Evolutionary conservation across 163 green algal genomes (phyloP), one percentile per base, ranked within the genome.

Genomic region (Scenedesmus sp.): DNA sequence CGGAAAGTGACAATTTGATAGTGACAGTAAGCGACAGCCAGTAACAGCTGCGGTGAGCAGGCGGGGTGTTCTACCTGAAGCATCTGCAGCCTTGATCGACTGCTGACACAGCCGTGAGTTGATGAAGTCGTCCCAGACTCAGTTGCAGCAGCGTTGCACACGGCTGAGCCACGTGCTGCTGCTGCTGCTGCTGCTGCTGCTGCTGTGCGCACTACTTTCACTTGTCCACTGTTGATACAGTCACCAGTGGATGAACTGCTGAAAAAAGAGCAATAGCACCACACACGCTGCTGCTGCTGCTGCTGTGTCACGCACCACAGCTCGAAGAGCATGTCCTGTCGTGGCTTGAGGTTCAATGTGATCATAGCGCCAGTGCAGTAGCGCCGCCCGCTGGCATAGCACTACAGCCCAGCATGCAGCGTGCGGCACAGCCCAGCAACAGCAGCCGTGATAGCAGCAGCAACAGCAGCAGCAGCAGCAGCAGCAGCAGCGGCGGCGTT

Each of bases 321-420:
- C 88, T 89, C 81, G 9, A 8, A 55, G 54, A 92, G 85, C 15
- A 92, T 5, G 81, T 92, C 88, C 16, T 92, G 88, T 3, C 81
- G 67, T 9, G 88, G 64, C 26, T 74, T 87, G 12, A 92, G 62
- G 23, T 84, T 59, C 1, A 92, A 1, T 26, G 81, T 88, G 46
- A 92, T 0, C 81, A 92, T 46, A 26, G 88, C 88, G 55, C 81
- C 81, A 7, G 81, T 77, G 81, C 88, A 92, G 57, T 91, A 87
- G 26, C 87, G 74, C 74, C 85, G 66, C 5, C 85, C 85, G 55
- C 64, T 83, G 46, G 66, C 85, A 90, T 83, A 90, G 59, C 85
- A 83, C 66, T 79, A 23, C 70, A 79, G 23, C 12, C 23, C 70
- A 79, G 23, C 10, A 15, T 52, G 64, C 3, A 4, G 64, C 64